phyloP scores from a whole-genome alignment of 495 filamentous ascomycete genomes.

The Penicillium bialowiezense region DNA sequence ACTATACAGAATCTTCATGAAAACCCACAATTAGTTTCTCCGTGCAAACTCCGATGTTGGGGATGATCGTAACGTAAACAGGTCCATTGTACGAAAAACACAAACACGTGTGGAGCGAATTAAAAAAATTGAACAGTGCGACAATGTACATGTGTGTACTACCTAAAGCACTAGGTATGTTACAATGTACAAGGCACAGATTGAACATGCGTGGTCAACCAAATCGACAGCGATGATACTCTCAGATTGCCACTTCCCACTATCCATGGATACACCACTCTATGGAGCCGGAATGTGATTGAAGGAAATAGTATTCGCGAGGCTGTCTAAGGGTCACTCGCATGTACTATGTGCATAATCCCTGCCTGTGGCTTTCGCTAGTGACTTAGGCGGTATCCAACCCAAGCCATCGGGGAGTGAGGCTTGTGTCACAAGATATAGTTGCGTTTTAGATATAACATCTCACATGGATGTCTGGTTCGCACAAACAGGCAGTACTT shows the following conservation, averaged over 20 bases:
- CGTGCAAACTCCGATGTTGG: slow-evolving; percentile 2
- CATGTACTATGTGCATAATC: slow-evolving; percentile 11
- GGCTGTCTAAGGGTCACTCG: slow-evolving; percentile 14
- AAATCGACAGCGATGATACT: too few species aligned
- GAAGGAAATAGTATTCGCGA: slow-evolving; percentile 6
- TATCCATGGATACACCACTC: too few species aligned
- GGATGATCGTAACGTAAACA: not conserved
- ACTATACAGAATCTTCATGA: not conserved
- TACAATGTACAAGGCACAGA: too few species aligned
- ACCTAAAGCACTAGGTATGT: too few species aligned
- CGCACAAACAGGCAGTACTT: not conserved
- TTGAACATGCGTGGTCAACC: too few species aligned
- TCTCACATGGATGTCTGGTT: not conserved
- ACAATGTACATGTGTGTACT: not conserved
- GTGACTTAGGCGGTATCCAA: slow-evolving; percentile 9
- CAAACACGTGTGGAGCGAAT: too few species aligned
- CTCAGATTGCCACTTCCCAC: too few species aligned
- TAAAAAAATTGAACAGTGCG: too few species aligned
- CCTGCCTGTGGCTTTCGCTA: slow-evolving; percentile 23
- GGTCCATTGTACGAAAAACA: too few species aligned
- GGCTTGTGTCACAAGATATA: slow-evolving; percentile 6
- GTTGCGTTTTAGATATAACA: not conserved
- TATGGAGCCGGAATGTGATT: not conserved
- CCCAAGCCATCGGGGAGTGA: not conserved
- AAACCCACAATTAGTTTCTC: not conserved